Evolutionary conservation across 768 basidiomycete genomes (phyloP), one percentile per base, ranked within the genome.

Genomic region (Rhodosporidiobolus sp.): DNA sequence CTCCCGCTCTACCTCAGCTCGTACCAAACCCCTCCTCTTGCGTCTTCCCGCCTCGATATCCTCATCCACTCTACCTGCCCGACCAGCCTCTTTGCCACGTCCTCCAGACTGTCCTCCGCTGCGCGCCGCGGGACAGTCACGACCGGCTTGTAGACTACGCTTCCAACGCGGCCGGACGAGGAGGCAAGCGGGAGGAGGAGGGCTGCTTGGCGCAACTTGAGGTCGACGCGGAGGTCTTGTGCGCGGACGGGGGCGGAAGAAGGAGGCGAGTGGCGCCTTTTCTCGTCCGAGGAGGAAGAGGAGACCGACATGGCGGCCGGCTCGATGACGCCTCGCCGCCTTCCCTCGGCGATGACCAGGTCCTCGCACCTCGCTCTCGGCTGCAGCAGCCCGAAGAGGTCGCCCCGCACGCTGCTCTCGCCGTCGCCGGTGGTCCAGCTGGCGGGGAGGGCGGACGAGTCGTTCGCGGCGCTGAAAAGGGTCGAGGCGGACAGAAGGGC

Each of bases 321-420:
- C 16, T n/a, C 59, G 35, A 56, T 49, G 52, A 50, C 34, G 3
- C 53, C 59, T 12, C 16, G 4, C 3, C 53, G 10, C 9, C 20
- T 35, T 9, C 64, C 64, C 30, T 14, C 32, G 20, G 28, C 53
- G 46, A 71, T 49, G 10, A 71, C 26, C 12, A 63, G 43, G 28
- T 71, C 70, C 60, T 71, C 70, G 45, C 38, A 46, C 46, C 64
- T 20, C 58, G 70, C 70, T 10, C 34, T 34, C 52, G 59, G 70
- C 49, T 71, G 70, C 53, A 55, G 8, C n/a, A 61, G 48, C 45
- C 59, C 50, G 20, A 65, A 66, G 26, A 71, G n/a, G 35, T 65
- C 70, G 26, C 38, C 2, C 45, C 65, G 52, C 53, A 61, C 43
- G 43, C 48, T 56, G 17, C 32, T 53, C 49, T 4, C 50, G 30